These are phyloP conservation scores for Alternaria infectoria DNA, from an alignment of 2,329 filamentous ascomycete species.

Conservation along the genomic window DNA sequence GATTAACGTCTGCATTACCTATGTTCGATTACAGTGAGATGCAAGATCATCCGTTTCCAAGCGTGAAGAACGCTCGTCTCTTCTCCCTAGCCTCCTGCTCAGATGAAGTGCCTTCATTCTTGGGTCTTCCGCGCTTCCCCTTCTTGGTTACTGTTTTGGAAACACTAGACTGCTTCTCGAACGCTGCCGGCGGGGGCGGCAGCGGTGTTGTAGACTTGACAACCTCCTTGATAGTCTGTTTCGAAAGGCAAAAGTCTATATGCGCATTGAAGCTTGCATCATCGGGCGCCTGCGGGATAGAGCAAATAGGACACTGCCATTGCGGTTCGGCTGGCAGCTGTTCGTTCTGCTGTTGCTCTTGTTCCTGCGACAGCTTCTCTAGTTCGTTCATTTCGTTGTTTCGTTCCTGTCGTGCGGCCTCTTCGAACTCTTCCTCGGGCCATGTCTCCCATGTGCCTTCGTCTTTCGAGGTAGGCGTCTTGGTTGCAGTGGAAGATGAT, in stretches of 20 bases:
- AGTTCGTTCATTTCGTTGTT: slow-evolving; percentile 67
- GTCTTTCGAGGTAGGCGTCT: slow-evolving; percentile 16
- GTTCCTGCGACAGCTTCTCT: slow-evolving; percentile 67
- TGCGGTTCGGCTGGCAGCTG: slow-evolving; percentile 41
- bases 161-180: slow-evolving; percentile 13
- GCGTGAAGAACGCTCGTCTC: slow-evolving; percentile 41
- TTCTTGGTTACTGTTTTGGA: slow-evolving; percentile 28
- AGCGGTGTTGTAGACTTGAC: slow-evolving; percentile 60
- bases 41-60: slow-evolving; percentile 6
- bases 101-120: slow-evolving; percentile 24
- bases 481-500: slow-evolving; percentile 8
- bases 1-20: too few species aligned
- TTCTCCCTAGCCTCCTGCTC: slow-evolving; percentile 40
- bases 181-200: neutral
- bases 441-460: slow-evolving; percentile 68
- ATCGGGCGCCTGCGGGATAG: slow-evolving; percentile 73
- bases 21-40: too few species aligned
- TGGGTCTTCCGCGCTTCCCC: slow-evolving; percentile 40
- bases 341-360: slow-evolving; percentile 32
- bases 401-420: slow-evolving; percentile 64
- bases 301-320: slow-evolving; percentile 91
- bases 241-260: slow-evolving; percentile 88
- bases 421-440: slow-evolving; percentile 71
- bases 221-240: slow-evolving; percentile 82
- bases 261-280: slow-evolving; percentile 86